Conservation (phyloP, 1,139 yeast species). For the Taphrina communis region DNA sequence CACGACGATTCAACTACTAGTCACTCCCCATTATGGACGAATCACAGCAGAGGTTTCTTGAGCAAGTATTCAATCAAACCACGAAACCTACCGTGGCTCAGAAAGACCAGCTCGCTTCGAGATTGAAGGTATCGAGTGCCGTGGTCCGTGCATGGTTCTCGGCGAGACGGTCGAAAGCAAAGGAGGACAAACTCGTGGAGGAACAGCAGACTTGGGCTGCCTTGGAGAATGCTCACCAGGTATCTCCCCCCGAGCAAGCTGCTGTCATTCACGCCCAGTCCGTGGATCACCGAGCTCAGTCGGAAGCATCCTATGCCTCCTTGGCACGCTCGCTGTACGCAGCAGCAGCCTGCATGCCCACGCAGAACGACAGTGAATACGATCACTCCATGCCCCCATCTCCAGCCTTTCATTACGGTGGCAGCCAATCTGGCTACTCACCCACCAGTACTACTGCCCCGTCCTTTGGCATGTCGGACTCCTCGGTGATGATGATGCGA, state of each 20-base stretch:
- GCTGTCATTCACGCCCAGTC: background rate
- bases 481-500: conserved; percentile 8
- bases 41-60: conserved; percentile 1
- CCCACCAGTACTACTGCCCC: conserved; percentile 17
- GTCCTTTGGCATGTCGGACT: conserved; percentile 9
- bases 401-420: conserved; percentile 1
- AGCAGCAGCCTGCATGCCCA: conserved; percentile 15
- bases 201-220: conserved; percentile 25
- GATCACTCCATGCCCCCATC: conserved; percentile 22
- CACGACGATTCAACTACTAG: too few species aligned
- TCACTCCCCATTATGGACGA: conserved; percentile 14
- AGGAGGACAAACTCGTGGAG: conserved; percentile 25
- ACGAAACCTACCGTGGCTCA: conserved; percentile 23
- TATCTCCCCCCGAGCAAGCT: background rate
- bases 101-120: conserved; percentile 13
- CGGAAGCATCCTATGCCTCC: conserved; percentile 24
- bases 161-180: conserved; percentile 13
- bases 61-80: conserved; percentile 17
- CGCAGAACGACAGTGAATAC: conserved; percentile 5
- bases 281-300: conserved; percentile 14
- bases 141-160: conserved; percentile 18
- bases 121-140: background rate
- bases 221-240: conserved; percentile 23
- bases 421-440: conserved; percentile 1
- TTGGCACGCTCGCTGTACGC: conserved; percentile 26